A percentile compares a stretch with the other conserved stretches of the same genome.
phyloP scores from a whole-genome alignment of 1,284 basidiomycete genomes.

The Cutaneotrichosporon dermatis region DNA sequence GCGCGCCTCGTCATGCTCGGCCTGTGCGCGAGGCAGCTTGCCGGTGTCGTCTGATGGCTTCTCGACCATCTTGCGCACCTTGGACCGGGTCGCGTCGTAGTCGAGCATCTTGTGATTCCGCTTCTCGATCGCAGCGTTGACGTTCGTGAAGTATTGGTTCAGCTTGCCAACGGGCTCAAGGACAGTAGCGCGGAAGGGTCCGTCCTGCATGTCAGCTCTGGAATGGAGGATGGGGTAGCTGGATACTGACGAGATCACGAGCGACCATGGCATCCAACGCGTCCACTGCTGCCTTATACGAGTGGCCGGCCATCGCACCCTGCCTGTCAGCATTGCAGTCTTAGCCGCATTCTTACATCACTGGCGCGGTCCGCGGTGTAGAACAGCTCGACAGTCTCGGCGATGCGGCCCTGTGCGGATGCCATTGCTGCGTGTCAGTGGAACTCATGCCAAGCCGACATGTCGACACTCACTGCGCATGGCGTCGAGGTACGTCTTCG shows the following conservation, averaged over 20 bases:
- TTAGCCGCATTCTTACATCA: conserved; percentile 51
- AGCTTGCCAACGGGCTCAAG: conserved; percentile 95
- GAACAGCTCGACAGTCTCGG: conserved; percentile 90
- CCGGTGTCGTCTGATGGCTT: conserved; percentile 91
- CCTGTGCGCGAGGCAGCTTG: conserved; percentile 87
- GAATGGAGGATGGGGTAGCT: background rate
- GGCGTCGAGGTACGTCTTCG: conserved; percentile 90
- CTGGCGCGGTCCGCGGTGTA: conserved; percentile 81
- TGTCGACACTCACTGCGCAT: conserved; percentile 65
- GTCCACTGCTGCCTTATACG: conserved; percentile 91
- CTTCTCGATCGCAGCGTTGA: conserved; percentile 92
- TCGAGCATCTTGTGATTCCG: conserved; percentile 96
- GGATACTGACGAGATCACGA: conserved; percentile 68
- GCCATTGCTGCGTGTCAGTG: conserved; percentile 68
- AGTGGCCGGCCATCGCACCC: conserved; percentile 93
- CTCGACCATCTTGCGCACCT: conserved; percentile 80
- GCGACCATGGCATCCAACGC: conserved; percentile 83
- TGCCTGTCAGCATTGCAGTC: conserved; percentile 27
- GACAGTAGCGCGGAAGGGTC: conserved; percentile 87
- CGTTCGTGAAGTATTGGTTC: conserved; percentile 87
- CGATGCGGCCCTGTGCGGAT: conserved; percentile 84
- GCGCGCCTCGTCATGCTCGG: conserved; percentile 89
- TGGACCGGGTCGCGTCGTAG: conserved; percentile 88
- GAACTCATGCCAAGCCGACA: background rate
- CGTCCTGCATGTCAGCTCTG: conserved; percentile 59